Evolutionary conservation across 805 yeast species (phyloP).

Genomic region (Yarrowia divulgata): DNA sequence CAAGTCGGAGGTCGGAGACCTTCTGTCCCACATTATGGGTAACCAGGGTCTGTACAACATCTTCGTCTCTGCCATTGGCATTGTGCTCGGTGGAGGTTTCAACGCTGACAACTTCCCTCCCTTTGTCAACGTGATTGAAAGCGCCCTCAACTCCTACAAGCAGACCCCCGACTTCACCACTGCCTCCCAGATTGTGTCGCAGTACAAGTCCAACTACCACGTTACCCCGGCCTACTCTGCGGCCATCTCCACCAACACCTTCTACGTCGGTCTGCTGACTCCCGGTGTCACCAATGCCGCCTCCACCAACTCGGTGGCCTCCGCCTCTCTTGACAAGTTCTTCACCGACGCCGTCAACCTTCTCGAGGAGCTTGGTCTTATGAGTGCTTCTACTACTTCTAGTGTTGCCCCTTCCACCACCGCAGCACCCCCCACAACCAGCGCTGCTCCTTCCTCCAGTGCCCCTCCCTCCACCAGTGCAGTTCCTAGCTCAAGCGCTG

Average conservation of each 20-base stretch:
- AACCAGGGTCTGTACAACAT: conserved; percentile 25
- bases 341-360: conserved; percentile 6
- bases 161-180: not conserved
- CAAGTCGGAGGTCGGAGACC: conserved; percentile 2
- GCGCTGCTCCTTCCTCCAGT: not conserved
- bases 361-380: conserved; percentile 12
- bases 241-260: conserved; percentile 2
- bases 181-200: not conserved
- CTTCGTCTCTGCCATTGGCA: conserved; percentile 1
- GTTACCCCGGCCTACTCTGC: not conserved
- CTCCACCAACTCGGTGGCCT: conserved; percentile 17
- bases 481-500: not conserved
- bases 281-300: conserved; percentile 16
- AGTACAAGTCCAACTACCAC: not conserved
- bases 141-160: not conserved
- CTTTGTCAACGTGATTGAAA: not conserved
- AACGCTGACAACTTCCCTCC: not conserved
- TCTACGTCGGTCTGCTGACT: conserved; percentile 23
- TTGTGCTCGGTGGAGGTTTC: not conserved
- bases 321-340: conserved; percentile 23
- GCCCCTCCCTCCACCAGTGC: not conserved
- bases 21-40: not conserved
- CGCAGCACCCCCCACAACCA: conserved; percentile 4
- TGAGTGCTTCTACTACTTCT: not conserved
- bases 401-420: conserved; percentile 6